phyloP scores from a whole-genome alignment of 225 moss, liverwort and hornwort species.

The Physcomitrellopsis africana region DNA sequence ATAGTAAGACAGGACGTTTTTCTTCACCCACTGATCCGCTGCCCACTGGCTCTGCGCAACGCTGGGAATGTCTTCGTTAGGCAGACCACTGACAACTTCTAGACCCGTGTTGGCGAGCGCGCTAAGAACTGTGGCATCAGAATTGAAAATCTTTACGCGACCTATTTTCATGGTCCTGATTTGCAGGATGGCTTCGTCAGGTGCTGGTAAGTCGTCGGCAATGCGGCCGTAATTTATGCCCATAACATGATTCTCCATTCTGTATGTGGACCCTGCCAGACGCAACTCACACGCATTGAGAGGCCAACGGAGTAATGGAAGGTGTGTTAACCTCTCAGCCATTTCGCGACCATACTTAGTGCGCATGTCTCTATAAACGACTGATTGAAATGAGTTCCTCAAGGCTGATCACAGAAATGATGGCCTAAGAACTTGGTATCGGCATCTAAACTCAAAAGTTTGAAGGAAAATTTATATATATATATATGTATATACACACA shows the following conservation, averaged over 20 bases:
- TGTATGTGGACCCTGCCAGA: conserved; percentile 38
- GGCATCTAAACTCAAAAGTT: no score
- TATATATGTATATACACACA: no score
- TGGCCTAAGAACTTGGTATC: no score
- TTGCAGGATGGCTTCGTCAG: conserved; percentile 57
- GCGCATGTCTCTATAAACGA: no score
- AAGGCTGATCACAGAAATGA: no score
- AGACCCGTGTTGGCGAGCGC: conserved; percentile 83
- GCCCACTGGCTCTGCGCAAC: conserved; percentile 52
- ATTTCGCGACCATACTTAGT: background rate
- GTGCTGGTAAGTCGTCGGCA: conserved; percentile 59
- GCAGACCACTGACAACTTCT: conserved; percentile 63
- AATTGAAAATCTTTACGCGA: conserved; percentile 75
- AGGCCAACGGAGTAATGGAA: background rate
- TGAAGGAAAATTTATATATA: no score
- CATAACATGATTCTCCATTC: conserved; percentile 56
- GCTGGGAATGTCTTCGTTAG: conserved; percentile 69
- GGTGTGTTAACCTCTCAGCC: background rate
- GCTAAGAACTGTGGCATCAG: conserved; percentile 60
- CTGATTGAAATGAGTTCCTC: no score
- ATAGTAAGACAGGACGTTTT: conserved; percentile 53
- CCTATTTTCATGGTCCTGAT: conserved; percentile 67
- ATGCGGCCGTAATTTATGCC: conserved; percentile 86
- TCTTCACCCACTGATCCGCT: conserved; percentile 52
- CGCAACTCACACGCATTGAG: background rate